phyloP scores from a whole-genome alignment of 108 stramenopile genomes.

The Chaetoceros tenuissimus region DNA sequence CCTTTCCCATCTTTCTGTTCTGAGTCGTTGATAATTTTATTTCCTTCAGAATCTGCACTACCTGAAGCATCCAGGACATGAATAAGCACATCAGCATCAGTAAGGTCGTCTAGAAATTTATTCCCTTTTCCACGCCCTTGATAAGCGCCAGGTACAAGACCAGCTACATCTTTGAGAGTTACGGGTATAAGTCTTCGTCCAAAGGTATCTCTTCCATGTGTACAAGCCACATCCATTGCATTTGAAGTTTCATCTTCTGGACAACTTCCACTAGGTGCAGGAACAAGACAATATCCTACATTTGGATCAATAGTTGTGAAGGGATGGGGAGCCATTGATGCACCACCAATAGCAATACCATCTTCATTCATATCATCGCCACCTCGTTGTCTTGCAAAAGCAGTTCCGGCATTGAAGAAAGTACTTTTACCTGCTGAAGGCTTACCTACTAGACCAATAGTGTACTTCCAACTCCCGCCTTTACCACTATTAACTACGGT shows the following conservation, averaged over 20 bases:
- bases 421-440: constrained; percentile 82
- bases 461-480: constrained; percentile 26
- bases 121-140: constrained; percentile 79
- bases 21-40: constrained; percentile 23
- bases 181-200: constrained; percentile 75
- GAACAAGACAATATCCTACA: constrained; percentile 67
- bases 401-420: constrained; percentile 84
- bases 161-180: constrained; percentile 84
- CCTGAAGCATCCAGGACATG: constrained; percentile 78
- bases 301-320: constrained; percentile 95
- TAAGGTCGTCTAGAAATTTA: constrained; percentile 83
- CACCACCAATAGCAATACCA: constrained; percentile 46
- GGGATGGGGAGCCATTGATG: constrained; percentile 86
- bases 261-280: constrained; percentile 56
- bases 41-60: constrained; percentile 66
- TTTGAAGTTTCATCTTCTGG: constrained; percentile 46
- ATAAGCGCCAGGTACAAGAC: constrained; percentile 86
- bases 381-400: constrained; percentile 64
- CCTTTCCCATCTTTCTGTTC: constrained; percentile 12
- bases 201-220: constrained; percentile 62
- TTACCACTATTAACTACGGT: constrained; percentile 14
- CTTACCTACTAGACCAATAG: constrained; percentile 74
- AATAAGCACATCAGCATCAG: constrained; percentile 84
- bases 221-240: constrained; percentile 26
- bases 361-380: constrained; percentile 19